Conservation (phyloP, 2,329 filamentous ascomycete genomes). For the Aspergillus eucalypticola region DNA sequence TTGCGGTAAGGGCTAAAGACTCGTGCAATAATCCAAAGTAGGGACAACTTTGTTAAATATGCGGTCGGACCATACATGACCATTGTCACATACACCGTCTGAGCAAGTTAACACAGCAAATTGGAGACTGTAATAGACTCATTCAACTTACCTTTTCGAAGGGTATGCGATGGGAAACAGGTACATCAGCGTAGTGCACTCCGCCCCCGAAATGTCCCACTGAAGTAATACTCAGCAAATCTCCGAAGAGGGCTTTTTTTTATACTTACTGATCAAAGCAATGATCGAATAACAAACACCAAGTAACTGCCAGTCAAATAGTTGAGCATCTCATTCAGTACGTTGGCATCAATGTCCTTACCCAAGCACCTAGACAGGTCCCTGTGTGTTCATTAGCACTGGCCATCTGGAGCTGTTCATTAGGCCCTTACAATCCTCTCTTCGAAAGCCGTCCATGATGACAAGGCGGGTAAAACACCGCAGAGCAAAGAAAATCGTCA, state of each 20-base stretch:
- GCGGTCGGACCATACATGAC: slow-evolving; percentile 51
- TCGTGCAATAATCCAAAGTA: slow-evolving; percentile 47
- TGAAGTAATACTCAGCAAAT: slow-evolving; percentile 17
- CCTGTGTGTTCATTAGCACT: slow-evolving; percentile 8
- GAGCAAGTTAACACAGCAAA: background rate
- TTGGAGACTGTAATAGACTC: background rate
- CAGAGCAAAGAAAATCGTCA: slow-evolving; percentile 28
- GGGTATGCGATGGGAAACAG: slow-evolving; percentile 26
- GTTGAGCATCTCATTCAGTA: background rate
- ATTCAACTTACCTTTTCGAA: slow-evolving; percentile 39
- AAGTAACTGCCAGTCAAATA: slow-evolving; percentile 14
- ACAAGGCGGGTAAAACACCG: slow-evolving; percentile 27
- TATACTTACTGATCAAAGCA: slow-evolving; percentile 25
- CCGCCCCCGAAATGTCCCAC: slow-evolving; percentile 42
- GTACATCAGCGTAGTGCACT: slow-evolving; percentile 38
- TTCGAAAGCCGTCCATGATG: slow-evolving; percentile 25
- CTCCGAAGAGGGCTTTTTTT: background rate
- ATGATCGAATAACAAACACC: slow-evolving; percentile 27
- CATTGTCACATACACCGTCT: slow-evolving; percentile 47
- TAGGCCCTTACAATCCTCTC: slow-evolving; percentile 30
- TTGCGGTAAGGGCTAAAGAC: slow-evolving; percentile 47
- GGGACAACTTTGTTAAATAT: slow-evolving; percentile 46
- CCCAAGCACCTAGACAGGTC: slow-evolving; percentile 23
- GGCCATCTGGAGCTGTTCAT: background rate
- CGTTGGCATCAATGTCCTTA: background rate